A percentile compares a stretch with the other conserved stretches of the same genome.
Evolutionary conservation across 2,329 filamentous ascomycete genomes (phyloP).

Genomic region (Paramyrothecium sp.): DNA sequence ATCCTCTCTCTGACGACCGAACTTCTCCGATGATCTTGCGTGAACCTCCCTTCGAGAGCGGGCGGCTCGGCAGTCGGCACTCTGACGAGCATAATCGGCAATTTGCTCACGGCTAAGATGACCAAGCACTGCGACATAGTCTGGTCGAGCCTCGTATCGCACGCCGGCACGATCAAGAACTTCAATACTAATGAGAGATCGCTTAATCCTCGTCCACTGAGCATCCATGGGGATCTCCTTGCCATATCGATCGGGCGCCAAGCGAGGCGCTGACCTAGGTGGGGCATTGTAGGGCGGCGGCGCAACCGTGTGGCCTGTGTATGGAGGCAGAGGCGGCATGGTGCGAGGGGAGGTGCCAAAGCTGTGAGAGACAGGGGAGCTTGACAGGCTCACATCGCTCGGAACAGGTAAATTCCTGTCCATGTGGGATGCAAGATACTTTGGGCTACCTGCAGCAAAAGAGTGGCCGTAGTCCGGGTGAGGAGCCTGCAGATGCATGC

Average conservation of each 20-base stretch:
- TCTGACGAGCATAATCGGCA: conserved; percentile 47
- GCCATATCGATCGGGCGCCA: conserved; percentile 58
- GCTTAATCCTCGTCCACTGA: conserved; percentile 58
- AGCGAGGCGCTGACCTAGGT: conserved; percentile 28
- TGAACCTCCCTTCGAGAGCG: conserved; percentile 19
- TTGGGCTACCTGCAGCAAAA: conserved; percentile 28
- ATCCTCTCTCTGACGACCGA: conserved; percentile 17
- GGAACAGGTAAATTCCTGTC: conserved; percentile 20
- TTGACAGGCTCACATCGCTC: conserved; percentile 24
- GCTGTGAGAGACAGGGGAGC: conserved; percentile 27
- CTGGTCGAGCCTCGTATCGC: conserved; percentile 59
- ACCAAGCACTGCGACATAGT: conserved; percentile 62
- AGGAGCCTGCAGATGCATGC: conserved; percentile 36
- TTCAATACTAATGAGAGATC: conserved; percentile 55
- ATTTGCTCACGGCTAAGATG: conserved; percentile 52
- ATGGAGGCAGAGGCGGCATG: conserved; percentile 29
- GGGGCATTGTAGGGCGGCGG: conserved; percentile 33
- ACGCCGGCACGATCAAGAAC: conserved; percentile 54
- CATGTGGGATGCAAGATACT: conserved; percentile 31
- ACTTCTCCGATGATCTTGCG: conserved; percentile 6
- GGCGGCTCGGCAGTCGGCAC: conserved; percentile 43
- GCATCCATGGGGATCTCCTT: conserved; percentile 55
- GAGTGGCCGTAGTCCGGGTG: conserved; percentile 34
- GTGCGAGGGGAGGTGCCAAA: conserved; percentile 39
- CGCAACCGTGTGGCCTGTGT: conserved; percentile 13